Evolutionary conservation across 2,329 filamentous ascomycete species (phyloP).

Genomic region (Colletotrichum paranaense): DNA sequence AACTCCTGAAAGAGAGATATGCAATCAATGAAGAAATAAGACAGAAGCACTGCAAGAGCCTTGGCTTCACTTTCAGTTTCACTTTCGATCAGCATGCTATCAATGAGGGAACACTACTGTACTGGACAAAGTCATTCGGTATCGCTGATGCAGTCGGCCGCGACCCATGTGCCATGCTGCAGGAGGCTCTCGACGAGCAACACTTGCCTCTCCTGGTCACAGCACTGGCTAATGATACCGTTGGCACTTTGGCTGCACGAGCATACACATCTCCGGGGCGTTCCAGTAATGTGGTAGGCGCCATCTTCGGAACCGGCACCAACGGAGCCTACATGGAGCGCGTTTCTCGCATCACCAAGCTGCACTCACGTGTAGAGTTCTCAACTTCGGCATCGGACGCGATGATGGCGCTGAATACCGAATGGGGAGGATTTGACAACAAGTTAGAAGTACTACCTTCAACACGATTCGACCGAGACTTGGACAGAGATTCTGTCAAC

Average conservation of each 20-base stretch:
- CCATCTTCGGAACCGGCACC: slow-evolving; percentile 81
- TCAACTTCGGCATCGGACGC: slow-evolving; percentile 32
- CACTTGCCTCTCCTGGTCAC: slow-evolving; percentile 77
- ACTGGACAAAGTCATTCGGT: slow-evolving; percentile 86
- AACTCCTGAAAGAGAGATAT: not conserved
- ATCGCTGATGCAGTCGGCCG: slow-evolving; percentile 81
- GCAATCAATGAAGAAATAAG: slow-evolving; percentile 8
- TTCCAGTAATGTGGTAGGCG: slow-evolving; percentile 76
- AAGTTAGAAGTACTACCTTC: slow-evolving; percentile 75
- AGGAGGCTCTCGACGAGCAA: slow-evolving; percentile 77
- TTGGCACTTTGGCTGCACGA: slow-evolving; percentile 82
- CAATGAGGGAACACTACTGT: slow-evolving; percentile 76
- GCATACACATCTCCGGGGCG: slow-evolving; percentile 81
- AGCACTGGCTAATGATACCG: slow-evolving; percentile 83
- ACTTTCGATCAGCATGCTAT: slow-evolving; percentile 79
- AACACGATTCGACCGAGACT: slow-evolving; percentile 73
- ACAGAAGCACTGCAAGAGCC: slow-evolving; percentile 28
- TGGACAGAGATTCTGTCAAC: slow-evolving; percentile 77
- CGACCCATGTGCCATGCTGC: slow-evolving; percentile 79
- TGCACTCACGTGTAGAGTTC: slow-evolving; percentile 24
- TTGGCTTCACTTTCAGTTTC: slow-evolving; percentile 64
- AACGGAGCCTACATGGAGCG: slow-evolving; percentile 86
- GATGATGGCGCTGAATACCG: slow-evolving; percentile 83
- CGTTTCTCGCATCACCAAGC: slow-evolving; percentile 73
- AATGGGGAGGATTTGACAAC: slow-evolving; percentile 87